Base-by-base conservation (phyloP, 495 filamentous ascomycete genomes). In the Trichocladium uniseriatum region DNA sequence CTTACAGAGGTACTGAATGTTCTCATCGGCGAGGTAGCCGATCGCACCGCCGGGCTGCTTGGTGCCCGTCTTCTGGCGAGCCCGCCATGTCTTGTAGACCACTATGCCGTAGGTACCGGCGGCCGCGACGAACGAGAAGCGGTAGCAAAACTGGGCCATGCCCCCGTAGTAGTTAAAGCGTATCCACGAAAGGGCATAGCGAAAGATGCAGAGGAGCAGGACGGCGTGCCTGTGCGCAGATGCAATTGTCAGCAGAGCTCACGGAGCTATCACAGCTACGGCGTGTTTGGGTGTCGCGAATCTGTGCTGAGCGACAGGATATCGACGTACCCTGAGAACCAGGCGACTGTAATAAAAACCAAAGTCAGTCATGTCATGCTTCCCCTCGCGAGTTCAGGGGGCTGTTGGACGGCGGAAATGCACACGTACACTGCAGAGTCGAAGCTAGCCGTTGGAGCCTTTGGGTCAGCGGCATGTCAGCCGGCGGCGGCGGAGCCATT, bases 31-130 rank as follows among this genome's bases (percentile, higher is more conserved):
- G 46, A 81, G 73, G 51, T 92, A 68, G 54, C 81, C 79, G 40
- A 89, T 24, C 21, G 70, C 63, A 53, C 81, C 79, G 35, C 78
- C 70, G 37, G 70, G 69, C 52, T 71, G 70, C 61, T 72, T 75
- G 47, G 72, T 75, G 41, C 81, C 82, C 41, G 78, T 70, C 66
- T 80, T 79, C 52, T 83, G 76, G 48, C 87, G 81, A 51, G 92
- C 86, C 48, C 90, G 81, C 70, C 86, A 90, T 43, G 87, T 88
- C 78, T 98, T 98, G 77, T 94, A 97, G n/a, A 97, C 94, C 16
- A 98, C 92, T 51, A 98, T 96, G 54, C 94, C 92, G 69, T 98
- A 98, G 3, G 92, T 97, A 22, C 79, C 79, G 11, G 89, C 87
- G 0, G 92, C 92, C 7, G 87, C 80, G 47, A 95, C 46, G 65